Conservation (phyloP, 331 rosid genomes). For the Pyrus hybrid region DNA sequence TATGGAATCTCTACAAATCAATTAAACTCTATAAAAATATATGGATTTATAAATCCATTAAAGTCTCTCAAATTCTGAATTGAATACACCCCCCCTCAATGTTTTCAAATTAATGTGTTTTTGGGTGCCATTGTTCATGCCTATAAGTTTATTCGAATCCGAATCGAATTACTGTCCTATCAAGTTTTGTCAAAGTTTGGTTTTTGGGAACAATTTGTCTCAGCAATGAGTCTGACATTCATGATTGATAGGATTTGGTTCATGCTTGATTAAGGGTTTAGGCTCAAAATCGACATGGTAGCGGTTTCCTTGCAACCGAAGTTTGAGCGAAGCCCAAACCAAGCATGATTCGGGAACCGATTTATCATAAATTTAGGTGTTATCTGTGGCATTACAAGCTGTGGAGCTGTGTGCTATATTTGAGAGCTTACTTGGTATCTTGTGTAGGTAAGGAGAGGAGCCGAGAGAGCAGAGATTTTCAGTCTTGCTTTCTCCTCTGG, state of each 20-base stretch:
- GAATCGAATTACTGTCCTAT: neutral
- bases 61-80: too few relatives aligned
- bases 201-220: neutral
- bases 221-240: neutral
- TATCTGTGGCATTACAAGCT: neutral
- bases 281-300: too few relatives aligned
- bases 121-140: neutral
- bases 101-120: neutral
- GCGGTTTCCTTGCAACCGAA: too few relatives aligned
- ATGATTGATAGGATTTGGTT: neutral
- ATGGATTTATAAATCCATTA: too few relatives aligned
- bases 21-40: too few relatives aligned
- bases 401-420: neutral
- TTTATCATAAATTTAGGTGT: neutral
- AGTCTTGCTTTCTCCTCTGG: slow-evolving; percentile 67
- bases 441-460: slow-evolving; percentile 73
- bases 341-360: too few relatives aligned
- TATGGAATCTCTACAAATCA: too few relatives aligned
- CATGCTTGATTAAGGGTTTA: neutral
- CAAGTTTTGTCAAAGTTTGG: neutral
- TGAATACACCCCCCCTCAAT: too few relatives aligned
- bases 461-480: slow-evolving; percentile 67
- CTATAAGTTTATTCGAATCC: neutral
- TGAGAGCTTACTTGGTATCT: neutral
- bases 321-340: too few relatives aligned